These are phyloP conservation scores for Hyphodiscus hymeniophilus DNA, from an alignment of 495 filamentous ascomycete genomes.

Conservation along the genomic window DNA sequence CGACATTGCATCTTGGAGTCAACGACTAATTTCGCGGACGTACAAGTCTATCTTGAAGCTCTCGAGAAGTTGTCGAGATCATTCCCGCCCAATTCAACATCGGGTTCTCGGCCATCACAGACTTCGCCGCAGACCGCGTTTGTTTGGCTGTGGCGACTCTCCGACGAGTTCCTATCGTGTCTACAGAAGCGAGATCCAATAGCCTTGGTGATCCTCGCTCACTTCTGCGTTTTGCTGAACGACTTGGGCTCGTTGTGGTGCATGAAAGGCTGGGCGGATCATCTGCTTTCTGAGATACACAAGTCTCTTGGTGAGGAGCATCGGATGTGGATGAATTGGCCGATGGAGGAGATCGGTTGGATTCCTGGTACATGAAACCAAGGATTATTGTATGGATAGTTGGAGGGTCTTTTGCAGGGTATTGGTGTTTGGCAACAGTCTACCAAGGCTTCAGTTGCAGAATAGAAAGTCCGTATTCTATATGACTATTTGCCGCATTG, in stretches of 20 bases:
- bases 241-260: constrained; percentile 31
- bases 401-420: too few relatives aligned
- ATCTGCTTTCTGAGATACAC: too few relatives aligned
- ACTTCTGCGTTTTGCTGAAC: constrained; percentile 32
- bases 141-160: constrained; percentile 1
- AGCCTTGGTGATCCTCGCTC: constrained; percentile 31
- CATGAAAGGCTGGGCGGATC: constrained; percentile 18
- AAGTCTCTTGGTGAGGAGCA: too few relatives aligned
- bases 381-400: too few relatives aligned
- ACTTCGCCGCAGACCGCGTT: neutral
- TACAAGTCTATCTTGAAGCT: constrained; percentile 7
- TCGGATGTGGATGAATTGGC: too few relatives aligned
- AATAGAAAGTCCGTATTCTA: too few relatives aligned
- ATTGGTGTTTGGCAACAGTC: too few relatives aligned
- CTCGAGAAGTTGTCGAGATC: neutral
- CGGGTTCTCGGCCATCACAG: neutral
- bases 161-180: neutral
- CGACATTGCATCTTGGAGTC: neutral
- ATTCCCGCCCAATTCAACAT: neutral
- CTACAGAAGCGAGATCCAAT: constrained; percentile 21
- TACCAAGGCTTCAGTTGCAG: too few relatives aligned
- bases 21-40: constrained; percentile 6
- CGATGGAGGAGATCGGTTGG: too few relatives aligned
- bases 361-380: too few relatives aligned
- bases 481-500: too few relatives aligned